Percentiles rank a stretch among this genome's conserved stretches.
Evolutionary conservation across 805 yeast genomes (phyloP).

Genomic region (Sporopachydermia quercuum): DNA sequence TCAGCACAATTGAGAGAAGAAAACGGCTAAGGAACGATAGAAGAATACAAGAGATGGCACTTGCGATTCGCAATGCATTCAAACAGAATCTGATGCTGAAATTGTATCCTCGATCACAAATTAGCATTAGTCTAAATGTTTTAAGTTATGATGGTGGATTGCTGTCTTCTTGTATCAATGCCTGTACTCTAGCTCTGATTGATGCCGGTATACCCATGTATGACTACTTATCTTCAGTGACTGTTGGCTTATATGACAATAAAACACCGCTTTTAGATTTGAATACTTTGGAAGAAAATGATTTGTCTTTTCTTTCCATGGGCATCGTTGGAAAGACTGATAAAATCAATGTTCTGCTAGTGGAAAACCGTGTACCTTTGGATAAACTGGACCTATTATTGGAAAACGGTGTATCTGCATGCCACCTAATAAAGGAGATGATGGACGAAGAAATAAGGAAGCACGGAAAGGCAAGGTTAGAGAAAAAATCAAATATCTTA

Average conservation of each 20-base stretch:
- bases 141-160: slow-evolving; percentile 86
- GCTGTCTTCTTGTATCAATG: slow-evolving; percentile 64
- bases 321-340: slow-evolving; percentile 78
- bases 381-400: slow-evolving; percentile 65
- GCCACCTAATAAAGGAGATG: slow-evolving; percentile 63
- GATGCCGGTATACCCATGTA: slow-evolving; percentile 94
- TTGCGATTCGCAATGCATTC: slow-evolving; percentile 54
- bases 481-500: slow-evolving; percentile 22
- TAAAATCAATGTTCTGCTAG: slow-evolving; percentile 55
- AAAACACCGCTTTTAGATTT: slow-evolving; percentile 64
- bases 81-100: slow-evolving; percentile 59
- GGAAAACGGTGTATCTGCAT: slow-evolving; percentile 76
- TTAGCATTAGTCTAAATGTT: slow-evolving; percentile 63
- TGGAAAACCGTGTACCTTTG: slow-evolving; percentile 76
- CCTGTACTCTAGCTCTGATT: slow-evolving; percentile 75
- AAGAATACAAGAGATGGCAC: slow-evolving; percentile 50
- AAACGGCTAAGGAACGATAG: slow-evolving; percentile 56
- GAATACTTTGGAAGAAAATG: slow-evolving; percentile 69
- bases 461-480: slow-evolving; percentile 48
- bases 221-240: slow-evolving; percentile 72
- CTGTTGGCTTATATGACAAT: slow-evolving; percentile 67
- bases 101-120: slow-evolving; percentile 70
- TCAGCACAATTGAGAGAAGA: slow-evolving; percentile 63
- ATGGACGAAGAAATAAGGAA: slow-evolving; percentile 78
- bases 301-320: slow-evolving; percentile 64